These are phyloP conservation scores for Phaeotremella fagi DNA, from an alignment of 768 basidiomycete genomes.

Conservation along the genomic window DNA sequence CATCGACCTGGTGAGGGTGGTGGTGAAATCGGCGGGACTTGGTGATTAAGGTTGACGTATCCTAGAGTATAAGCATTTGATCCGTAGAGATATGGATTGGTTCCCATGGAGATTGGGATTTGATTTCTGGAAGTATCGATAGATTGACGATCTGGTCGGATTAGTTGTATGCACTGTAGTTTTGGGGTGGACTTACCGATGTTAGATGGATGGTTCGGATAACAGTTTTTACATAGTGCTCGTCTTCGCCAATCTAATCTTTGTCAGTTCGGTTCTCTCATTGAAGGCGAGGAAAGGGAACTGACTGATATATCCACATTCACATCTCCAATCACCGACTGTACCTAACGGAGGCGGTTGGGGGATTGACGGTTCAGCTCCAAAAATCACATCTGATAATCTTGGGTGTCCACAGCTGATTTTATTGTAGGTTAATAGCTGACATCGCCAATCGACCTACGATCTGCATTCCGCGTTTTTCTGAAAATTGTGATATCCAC, in stretches of 20 bases:
- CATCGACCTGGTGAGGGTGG: no score
- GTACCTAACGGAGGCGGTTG: constrained; percentile 13
- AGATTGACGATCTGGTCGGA: no score
- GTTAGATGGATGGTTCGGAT: constrained; percentile 19
- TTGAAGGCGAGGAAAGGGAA: background rate
- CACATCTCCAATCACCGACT: constrained; percentile 16
- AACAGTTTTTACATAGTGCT: constrained; percentile 11
- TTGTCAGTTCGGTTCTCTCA: background rate
- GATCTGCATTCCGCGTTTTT: constrained; percentile 13
- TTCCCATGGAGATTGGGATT: no score
- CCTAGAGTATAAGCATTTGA: no score
- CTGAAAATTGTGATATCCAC: constrained; percentile 18
- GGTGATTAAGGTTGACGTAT: no score
- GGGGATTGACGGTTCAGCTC: background rate
- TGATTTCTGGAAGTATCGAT: no score
- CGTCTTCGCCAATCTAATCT: constrained; percentile 15
- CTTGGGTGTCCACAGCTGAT: constrained; percentile 14
- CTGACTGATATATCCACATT: constrained; percentile 20
- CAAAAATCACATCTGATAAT: constrained; percentile 2
- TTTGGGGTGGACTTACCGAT: constrained; percentile 2
- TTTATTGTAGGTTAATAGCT: background rate
- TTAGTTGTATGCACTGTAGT: no score
- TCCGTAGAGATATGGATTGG: no score
- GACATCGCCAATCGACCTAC: constrained; percentile 1
- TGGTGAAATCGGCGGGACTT: no score